These are phyloP conservation scores for Stellera chamaejasme DNA, from an alignment of 345 rosid genomes.

Conservation along the genomic window DNA sequence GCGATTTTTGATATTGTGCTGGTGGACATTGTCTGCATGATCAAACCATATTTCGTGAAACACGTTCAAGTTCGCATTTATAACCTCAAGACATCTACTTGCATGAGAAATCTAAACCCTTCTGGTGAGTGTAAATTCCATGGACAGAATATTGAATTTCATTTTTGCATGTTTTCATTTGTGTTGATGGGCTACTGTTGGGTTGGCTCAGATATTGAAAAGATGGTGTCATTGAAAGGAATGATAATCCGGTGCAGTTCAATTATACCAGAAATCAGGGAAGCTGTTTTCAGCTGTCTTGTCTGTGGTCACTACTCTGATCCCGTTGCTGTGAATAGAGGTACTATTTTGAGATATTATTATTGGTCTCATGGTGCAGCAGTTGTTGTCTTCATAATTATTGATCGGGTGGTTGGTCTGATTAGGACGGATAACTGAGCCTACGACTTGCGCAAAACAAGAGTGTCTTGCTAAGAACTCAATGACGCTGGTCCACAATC, in stretches of 20 bases:
- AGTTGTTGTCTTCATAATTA: slow-evolving; percentile 2
- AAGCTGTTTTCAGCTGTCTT: slow-evolving; percentile 85
- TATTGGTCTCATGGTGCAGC: background rate
- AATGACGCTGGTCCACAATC: slow-evolving; percentile 78
- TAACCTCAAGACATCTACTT: slow-evolving; percentile 65
- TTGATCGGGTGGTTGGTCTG: slow-evolving; percentile 10
- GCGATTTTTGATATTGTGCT: slow-evolving; percentile 92
- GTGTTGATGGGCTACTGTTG: slow-evolving; percentile 8
- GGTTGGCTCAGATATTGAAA: slow-evolving; percentile 68
- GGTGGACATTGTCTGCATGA: slow-evolving; percentile 79
- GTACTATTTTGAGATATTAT: slow-evolving; percentile 28
- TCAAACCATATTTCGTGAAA: slow-evolving; percentile 70
- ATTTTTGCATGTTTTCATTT: slow-evolving; percentile 1
- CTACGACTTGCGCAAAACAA: slow-evolving; percentile 60
- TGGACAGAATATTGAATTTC: background rate
- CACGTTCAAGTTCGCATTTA: slow-evolving; percentile 82
- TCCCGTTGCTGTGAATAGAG: slow-evolving; percentile 90
- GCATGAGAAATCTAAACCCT: slow-evolving; percentile 93
- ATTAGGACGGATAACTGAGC: slow-evolving; percentile 77
- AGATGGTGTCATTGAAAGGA: slow-evolving; percentile 93
- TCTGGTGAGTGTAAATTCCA: slow-evolving; percentile 41
- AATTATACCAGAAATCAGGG: slow-evolving; percentile 93
- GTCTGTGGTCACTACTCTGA: slow-evolving; percentile 84
- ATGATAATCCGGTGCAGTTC: slow-evolving; percentile 93
- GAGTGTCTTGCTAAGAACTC: slow-evolving; percentile 89